Evolutionary conservation across 176 grass and related monocot genomes (phyloP).

Genomic region (Guadua angustifolia): DNA sequence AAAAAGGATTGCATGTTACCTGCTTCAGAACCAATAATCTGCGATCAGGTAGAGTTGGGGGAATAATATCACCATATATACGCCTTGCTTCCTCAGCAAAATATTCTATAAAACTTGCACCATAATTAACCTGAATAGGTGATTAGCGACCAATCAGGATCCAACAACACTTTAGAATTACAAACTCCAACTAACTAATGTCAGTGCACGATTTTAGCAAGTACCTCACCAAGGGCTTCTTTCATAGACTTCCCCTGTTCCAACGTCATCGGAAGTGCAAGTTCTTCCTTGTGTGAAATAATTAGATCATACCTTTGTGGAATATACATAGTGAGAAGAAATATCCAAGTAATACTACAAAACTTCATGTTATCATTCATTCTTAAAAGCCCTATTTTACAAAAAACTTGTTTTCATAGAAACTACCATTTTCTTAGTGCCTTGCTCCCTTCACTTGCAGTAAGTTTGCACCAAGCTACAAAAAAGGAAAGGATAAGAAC

Average conservation of each 20-base stretch:
- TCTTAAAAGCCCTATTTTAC: constrained; percentile 12
- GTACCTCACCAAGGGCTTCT: constrained; percentile 95
- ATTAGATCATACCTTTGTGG: constrained; percentile 88
- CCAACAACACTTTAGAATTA: constrained; percentile 7
- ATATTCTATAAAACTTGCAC: constrained; percentile 91
- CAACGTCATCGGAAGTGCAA: constrained; percentile 89
- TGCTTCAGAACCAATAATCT: constrained; percentile 92
- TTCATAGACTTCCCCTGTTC: constrained; percentile 93
- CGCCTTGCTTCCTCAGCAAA: constrained; percentile 96
- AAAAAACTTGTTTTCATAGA: constrained; percentile 20
- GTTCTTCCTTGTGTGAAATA: constrained; percentile 92
- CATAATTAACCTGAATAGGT: constrained; percentile 78
- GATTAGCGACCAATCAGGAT: constrained; percentile 35
- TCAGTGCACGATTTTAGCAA: constrained; percentile 25
- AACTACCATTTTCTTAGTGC: constrained; percentile 88
- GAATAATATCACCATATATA: constrained; percentile 95
- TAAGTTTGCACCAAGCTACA: constrained; percentile 94
- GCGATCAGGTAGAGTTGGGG: constrained; percentile 76
- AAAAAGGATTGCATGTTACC: constrained; percentile 45
- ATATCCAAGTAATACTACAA: constrained; percentile 23
- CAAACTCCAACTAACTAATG: constrained; percentile 33
- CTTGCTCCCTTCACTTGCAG: constrained; percentile 87
- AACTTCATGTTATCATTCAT: neutral
- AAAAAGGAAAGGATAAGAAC: constrained; percentile 28
- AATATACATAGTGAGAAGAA: constrained; percentile 43